phyloP scores from a whole-genome alignment of 345 rosid species.

The Nasturtium officinale region DNA sequence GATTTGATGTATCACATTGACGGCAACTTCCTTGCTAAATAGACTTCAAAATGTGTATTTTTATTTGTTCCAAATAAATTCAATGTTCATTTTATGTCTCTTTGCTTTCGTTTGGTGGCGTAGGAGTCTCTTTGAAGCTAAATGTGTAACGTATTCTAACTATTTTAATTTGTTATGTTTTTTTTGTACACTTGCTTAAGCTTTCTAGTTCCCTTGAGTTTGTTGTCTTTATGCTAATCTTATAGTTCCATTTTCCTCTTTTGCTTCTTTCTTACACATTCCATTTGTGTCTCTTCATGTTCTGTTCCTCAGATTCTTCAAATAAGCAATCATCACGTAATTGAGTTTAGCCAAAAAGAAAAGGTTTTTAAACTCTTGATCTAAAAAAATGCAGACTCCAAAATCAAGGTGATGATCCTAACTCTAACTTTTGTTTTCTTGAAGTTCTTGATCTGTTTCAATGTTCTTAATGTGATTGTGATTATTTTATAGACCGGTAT shows the following conservation, averaged over 20 bases:
- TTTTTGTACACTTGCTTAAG: constrained; percentile 39
- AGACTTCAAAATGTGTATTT: constrained; percentile 31
- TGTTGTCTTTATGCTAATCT: constrained; percentile 31
- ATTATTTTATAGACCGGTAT: constrained; percentile 44
- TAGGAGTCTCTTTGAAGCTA: constrained; percentile 48
- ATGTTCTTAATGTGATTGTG: constrained; percentile 15
- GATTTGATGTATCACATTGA: constrained; percentile 37
- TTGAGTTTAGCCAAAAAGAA: constrained; percentile 18
- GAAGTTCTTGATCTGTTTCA: not conserved
- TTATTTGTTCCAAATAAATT: not conserved
- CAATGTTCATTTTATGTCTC: constrained; percentile 27
- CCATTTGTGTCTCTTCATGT: constrained; percentile 43
- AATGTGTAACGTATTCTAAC: constrained; percentile 33
- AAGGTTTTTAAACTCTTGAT: constrained; percentile 1
- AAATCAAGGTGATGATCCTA: constrained; percentile 38
- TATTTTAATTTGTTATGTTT: constrained; percentile 50
- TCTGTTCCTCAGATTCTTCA: constrained; percentile 45
- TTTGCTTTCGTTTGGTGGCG: constrained; percentile 56
- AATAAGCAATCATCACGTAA: constrained; percentile 30
- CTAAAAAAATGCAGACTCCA: constrained; percentile 30
- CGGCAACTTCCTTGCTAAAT: constrained; percentile 33
- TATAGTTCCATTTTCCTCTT: constrained; percentile 21
- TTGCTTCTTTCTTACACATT: constrained; percentile 38
- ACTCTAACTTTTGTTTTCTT: constrained; percentile 17
- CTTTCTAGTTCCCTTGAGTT: constrained; percentile 29